These are phyloP conservation scores for Wolfiporia cocos DNA, from an alignment of 1,284 basidiomycete genomes.

Conservation along the genomic window DNA sequence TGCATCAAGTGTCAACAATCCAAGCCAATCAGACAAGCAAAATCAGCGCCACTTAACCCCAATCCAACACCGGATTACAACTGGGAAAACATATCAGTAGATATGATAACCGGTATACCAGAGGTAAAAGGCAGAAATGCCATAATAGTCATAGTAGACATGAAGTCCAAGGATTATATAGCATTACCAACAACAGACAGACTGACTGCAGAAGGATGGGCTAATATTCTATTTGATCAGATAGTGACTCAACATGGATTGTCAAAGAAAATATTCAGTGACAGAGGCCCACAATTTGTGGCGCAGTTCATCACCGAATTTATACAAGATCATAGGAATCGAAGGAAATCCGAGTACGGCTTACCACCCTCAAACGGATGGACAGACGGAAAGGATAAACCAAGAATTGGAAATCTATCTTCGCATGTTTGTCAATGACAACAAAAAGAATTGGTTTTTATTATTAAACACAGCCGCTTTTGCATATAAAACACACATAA, in stretches of 20 bases:
- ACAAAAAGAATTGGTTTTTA: background rate
- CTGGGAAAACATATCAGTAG: constrained; percentile 5
- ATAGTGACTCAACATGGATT: background rate
- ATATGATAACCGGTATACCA: background rate
- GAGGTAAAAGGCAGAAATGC: background rate
- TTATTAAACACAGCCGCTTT: background rate
- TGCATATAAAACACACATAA: no score
- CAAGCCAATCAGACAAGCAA: background rate
- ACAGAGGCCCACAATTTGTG: no score
- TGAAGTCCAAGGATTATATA: no score
- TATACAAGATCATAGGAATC: constrained; percentile 8
- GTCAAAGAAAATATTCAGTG: background rate
- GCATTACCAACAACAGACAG: no score
- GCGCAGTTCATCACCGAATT: background rate
- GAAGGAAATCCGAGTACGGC: no score
- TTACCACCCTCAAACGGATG: no score
- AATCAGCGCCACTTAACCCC: no score
- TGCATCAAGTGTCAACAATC: background rate
- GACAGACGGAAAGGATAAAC: no score
- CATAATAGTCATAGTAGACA: background rate
- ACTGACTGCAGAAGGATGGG: no score
- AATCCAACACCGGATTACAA: background rate
- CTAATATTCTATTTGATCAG: background rate
- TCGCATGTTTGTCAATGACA: background rate
- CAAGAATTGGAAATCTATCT: no score